phyloP scores from a whole-genome alignment of 192 early-diverging fungal genomes.

The Coemansia sp. region DNA sequence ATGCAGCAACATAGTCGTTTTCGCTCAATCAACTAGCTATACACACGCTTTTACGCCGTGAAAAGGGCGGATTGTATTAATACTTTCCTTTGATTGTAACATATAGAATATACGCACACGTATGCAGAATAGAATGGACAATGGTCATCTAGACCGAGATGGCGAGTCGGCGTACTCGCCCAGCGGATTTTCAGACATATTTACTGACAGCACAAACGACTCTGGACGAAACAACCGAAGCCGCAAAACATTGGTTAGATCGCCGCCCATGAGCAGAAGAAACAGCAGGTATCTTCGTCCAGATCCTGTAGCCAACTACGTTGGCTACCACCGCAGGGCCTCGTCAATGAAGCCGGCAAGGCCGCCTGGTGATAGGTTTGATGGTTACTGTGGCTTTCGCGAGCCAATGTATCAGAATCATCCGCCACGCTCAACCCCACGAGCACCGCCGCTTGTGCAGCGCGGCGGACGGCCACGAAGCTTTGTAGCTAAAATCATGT shows the following conservation, averaged over 20 bases:
- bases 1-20: not conserved
- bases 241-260: constrained; percentile 9
- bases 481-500: constrained; percentile 15
- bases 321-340: constrained; percentile 29
- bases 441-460: constrained; percentile 28
- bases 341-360: constrained; percentile 13
- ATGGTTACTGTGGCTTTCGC: constrained; percentile 7
- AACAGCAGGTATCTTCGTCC: constrained; percentile 15
- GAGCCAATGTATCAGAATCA: constrained; percentile 11
- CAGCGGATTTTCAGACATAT: constrained; percentile 11
- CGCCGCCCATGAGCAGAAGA: constrained; percentile 19
- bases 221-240: constrained; percentile 8
- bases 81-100: not conserved
- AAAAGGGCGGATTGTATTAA: too few relatives aligned
- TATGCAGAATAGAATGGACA: not conserved
- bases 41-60: not conserved
- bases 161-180: constrained; percentile 17
- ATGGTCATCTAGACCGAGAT: constrained; percentile 10
- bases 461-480: constrained; percentile 11
- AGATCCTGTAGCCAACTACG: constrained; percentile 26
- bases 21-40: not conserved
- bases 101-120: not conserved
- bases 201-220: not conserved
- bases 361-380: not conserved
- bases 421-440: constrained; percentile 23